Evolutionary conservation across 208 protist genomes (phyloP), one percentile per base, ranked within the genome.

Genomic region (Trypanosoma boissoni): DNA sequence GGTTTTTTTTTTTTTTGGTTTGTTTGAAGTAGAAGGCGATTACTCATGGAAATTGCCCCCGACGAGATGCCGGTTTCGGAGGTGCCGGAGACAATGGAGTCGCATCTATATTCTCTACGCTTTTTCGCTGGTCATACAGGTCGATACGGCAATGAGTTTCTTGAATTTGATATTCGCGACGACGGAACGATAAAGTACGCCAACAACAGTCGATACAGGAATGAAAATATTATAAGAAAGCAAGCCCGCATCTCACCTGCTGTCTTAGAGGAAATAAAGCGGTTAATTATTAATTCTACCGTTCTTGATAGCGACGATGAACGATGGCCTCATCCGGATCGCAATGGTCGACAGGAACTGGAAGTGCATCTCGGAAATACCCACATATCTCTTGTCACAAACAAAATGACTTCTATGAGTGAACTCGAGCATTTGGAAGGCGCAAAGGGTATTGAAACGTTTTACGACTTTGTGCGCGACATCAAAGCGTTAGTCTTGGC

Each of bases 191-290:
- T 95, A 20, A 86, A 88, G 67, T 95, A 95, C 42, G 80, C 82
- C 3, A 95, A 95, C 56, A 91, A 91, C 62, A 95, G 85, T 56
- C 78, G 83, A 21, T 95, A 95, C 71, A 68, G 86, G 46, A 95
- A 92, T 28, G 88, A 95, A 52, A 87, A 87, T 53, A 91, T 91
- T 52, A 92, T 95, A 64, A 92, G 91, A 71, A 89, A 91, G 56
- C 86, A 91, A 66, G 73, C 78, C 1, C 56, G 80, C 2, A 72
- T 92, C 1, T 90, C 85, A 3, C 76, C 74, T 1, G 78, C 68
- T 2, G 86, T 95, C 12, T 57, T 95, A 16, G 76, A 89, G 10
- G 81, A 86, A 54, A 67, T 92, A 39, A 91, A 90, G 58, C 68
- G 66, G 36, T 61, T 91, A 32, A 79, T 91, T 53, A 75, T 89